phyloP scores from a whole-genome alignment of 2,329 filamentous ascomycete genomes.

The Metarhizium album region DNA sequence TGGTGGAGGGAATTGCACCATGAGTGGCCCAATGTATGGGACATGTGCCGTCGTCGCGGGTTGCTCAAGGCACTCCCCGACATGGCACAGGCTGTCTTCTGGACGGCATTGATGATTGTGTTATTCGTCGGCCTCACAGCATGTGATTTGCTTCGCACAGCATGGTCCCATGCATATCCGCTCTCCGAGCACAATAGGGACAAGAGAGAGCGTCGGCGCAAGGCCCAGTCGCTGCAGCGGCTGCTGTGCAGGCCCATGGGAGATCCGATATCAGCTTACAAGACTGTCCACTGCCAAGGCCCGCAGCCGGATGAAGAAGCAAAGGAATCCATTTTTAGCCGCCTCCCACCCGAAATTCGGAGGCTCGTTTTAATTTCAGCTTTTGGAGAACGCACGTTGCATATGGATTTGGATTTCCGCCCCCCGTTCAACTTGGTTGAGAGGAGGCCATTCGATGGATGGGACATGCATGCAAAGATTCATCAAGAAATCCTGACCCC shows the following conservation, averaged over 20 bases:
- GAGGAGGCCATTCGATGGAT: conserved; percentile 1
- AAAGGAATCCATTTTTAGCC: conserved; percentile 1
- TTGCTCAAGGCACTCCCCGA: not conserved
- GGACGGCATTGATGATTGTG: not conserved
- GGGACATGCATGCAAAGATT: conserved; percentile 6
- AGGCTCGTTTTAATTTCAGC: conserved; percentile 13
- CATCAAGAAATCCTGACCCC: conserved; percentile 1
- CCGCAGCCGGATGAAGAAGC: not conserved
- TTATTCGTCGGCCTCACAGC: not conserved
- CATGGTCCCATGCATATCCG: not conserved
- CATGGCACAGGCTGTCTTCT: not conserved
- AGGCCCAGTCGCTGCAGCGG: not conserved
- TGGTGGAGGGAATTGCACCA: not conserved
- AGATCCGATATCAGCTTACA: not conserved
- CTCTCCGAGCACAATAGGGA: not conserved
- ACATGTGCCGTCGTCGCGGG: not conserved
- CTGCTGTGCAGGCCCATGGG: not conserved
- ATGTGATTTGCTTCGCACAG: not conserved
- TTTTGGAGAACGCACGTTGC: conserved; percentile 12
- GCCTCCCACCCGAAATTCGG: conserved; percentile 17
- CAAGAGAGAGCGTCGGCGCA: not conserved
- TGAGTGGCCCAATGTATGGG: not conserved
- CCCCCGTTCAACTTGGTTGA: conserved; percentile 9
- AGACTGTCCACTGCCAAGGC: not conserved
- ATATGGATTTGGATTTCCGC: conserved; percentile 14